Conservation (phyloP, 257 asterid species). For the Fraxinus excelsior region DNA sequence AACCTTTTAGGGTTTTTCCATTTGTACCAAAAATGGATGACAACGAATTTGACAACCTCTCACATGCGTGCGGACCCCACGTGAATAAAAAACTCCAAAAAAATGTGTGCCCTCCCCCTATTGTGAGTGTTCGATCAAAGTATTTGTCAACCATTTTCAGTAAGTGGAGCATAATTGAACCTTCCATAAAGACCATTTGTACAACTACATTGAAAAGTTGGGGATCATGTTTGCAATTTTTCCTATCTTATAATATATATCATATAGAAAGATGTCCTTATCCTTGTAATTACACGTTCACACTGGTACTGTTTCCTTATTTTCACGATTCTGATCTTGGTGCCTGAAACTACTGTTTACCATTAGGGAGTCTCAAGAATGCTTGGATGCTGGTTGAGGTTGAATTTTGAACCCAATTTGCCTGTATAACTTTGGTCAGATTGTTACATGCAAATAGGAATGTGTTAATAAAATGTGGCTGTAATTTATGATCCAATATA, state of each 20-base stretch:
- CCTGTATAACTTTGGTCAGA: background rate
- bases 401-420: background rate
- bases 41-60: too few relatives aligned
- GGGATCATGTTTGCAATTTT: background rate
- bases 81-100: too few relatives aligned
- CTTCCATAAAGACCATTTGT: background rate
- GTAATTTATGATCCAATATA: background rate
- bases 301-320: background rate
- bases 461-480: background rate
- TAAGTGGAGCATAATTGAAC: too few relatives aligned
- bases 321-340: background rate
- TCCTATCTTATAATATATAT: background rate
- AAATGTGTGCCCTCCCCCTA: too few relatives aligned
- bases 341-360: constrained; percentile 6
- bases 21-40: too few relatives aligned
- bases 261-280: background rate
- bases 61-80: too few relatives aligned
- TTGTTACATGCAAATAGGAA: background rate
- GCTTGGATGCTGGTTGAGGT: background rate
- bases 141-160: too few relatives aligned
- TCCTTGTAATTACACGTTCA: background rate
- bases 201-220: background rate
- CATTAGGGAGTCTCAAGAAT: background rate
- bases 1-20: too few relatives aligned
- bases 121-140: too few relatives aligned